Evolutionary conservation across 78 protist species (phyloP).

Genomic region (Corallochytrium limacisporum): DNA sequence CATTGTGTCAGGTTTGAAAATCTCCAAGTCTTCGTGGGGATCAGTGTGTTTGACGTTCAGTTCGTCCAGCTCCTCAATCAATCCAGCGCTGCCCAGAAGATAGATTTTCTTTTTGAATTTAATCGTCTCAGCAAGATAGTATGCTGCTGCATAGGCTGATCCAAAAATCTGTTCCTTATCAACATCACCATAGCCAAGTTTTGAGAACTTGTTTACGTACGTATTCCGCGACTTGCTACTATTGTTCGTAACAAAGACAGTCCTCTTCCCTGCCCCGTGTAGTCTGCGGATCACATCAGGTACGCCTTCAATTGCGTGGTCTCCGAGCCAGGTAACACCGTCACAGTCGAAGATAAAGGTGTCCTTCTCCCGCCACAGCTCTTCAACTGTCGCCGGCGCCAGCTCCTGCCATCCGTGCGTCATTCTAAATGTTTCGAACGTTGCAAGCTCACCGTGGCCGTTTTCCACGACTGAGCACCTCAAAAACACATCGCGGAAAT

Average conservation of each 20-base stretch:
- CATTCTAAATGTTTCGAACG: too few relatives aligned
- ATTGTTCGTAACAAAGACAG: constrained; percentile 8
- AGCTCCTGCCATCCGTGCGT: too few relatives aligned
- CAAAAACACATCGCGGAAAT: too few relatives aligned
- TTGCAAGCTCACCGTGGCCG: too few relatives aligned
- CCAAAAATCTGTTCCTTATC: background rate
- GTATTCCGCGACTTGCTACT: background rate
- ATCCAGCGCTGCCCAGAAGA: background rate
- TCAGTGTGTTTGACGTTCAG: background rate
- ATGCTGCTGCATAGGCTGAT: background rate
- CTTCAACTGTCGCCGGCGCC: too few relatives aligned
- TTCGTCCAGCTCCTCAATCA: background rate
- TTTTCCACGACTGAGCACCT: too few relatives aligned
- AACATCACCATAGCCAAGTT: background rate
- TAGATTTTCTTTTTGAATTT: background rate
- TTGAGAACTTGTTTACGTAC: background rate
- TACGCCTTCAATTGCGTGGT: background rate
- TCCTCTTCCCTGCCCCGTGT: background rate
- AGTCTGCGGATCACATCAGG: background rate
- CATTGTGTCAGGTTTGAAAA: background rate
- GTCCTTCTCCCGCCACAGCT: too few relatives aligned
- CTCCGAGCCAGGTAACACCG: background rate
- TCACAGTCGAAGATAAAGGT: background rate
- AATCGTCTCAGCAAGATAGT: background rate
- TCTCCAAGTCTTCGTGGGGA: background rate